Evolutionary conservation across 352 stramenopile species (phyloP), one percentile per base, ranked within the genome.

Genomic region (Phytophthora pini): DNA sequence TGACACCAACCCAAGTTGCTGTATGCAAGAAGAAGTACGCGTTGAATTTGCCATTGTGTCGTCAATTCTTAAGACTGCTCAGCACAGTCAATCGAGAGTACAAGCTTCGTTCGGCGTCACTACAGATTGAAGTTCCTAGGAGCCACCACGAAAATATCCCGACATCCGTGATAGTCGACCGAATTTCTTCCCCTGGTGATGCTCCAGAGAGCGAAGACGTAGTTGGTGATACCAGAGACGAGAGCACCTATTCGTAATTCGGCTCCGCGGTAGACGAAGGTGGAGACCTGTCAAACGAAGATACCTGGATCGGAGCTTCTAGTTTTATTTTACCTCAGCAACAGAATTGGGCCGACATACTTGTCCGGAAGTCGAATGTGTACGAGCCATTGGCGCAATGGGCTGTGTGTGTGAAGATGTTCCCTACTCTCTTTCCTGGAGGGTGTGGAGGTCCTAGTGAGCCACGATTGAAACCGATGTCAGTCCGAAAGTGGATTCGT

Each of bases 401-500:
- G 36, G 9, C 22, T 4, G 20, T 73, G 0, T 72, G 24, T 72
- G 0, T 5, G 32, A 5, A 53, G 43, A 13, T 79, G 65, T 58
- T 64, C 62, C 22, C n/a, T 39, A 32, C 43, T 46, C 5, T 61
- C 39, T 26, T 36, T 75, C 1, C 43, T 50, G 0, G 22, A 72
- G n/a, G 65, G 51, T 22, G 65, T 11, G 29, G 29, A 34, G 29
- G 29, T 1, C 29, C 70, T 0, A n/a, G 61, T 27, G 39, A 55
- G 2, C 41, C 64, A 1, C 51, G 74, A 64, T 17, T 27, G 68
- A 65, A 6, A 45, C 74, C 11, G 54, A 73, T 29, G 41, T 17
- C 17, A 17, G 17, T 17, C 17, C 17, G 0, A 17, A 17, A 17
- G 17, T 17, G 17, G 17, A 0, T 17, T 17, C 17, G 17, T 17